phyloP scores from a whole-genome alignment of 768 basidiomycete genomes.

The Kwoniella newhampshirensis region DNA sequence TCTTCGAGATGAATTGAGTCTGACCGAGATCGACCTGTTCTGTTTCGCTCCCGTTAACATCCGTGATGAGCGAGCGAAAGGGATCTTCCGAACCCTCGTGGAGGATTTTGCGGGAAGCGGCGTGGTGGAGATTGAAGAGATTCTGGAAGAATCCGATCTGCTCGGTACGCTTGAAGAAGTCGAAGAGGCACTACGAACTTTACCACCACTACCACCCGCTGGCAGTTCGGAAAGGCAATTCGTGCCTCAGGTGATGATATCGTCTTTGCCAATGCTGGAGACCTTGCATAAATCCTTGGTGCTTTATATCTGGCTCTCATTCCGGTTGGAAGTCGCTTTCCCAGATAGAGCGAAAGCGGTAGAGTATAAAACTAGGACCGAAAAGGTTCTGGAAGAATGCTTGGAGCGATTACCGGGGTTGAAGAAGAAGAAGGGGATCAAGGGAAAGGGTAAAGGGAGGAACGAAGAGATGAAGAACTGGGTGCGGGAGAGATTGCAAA shows the following conservation, averaged over 20 bases:
- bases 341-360: conserved; percentile 60
- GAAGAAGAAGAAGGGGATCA: conserved; percentile 25
- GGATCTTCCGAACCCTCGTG: conserved; percentile 55
- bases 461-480: conserved; percentile 20
- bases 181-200: conserved; percentile 52
- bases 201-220: conserved; percentile 34
- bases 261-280: conserved; percentile 60
- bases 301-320: conserved; percentile 80
- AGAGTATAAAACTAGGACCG: conserved; percentile 63
- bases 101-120: conserved; percentile 55
- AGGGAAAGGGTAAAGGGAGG: conserved; percentile 11
- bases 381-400: conserved; percentile 67
- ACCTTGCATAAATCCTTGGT: conserved; percentile 72
- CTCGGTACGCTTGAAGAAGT: conserved; percentile 57
- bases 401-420: conserved; percentile 49
- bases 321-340: conserved; percentile 69
- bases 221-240: conserved; percentile 11
- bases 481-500: conserved; percentile 17
- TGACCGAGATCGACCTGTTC: conserved; percentile 52
- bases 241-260: conserved; percentile 36
- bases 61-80: conserved; percentile 45
- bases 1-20: conserved; percentile 39
- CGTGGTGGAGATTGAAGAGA: conserved; percentile 56
- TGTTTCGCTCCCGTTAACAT: conserved; percentile 51
- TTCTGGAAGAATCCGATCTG: conserved; percentile 55